Evolutionary conservation across 2,329 filamentous ascomycete species (phyloP), one percentile per base, ranked within the genome.

Genomic region (Neofusicoccum cordaticola): DNA sequence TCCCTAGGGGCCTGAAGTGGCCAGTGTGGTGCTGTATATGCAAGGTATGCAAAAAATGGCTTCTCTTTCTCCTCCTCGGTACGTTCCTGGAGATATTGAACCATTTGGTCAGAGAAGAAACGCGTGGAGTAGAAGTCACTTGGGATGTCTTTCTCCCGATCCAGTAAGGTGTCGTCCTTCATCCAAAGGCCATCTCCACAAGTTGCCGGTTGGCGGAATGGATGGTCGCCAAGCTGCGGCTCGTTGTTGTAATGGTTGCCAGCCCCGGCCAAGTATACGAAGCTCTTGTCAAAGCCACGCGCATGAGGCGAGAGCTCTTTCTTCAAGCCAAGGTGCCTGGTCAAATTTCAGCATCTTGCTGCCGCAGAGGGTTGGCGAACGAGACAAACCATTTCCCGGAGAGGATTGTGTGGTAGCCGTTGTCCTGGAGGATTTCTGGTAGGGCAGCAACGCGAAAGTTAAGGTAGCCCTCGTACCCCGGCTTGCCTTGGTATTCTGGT

Each of bases 221-320:
- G 50, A 17, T 63, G 50, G 12, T 64, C 52, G 9, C 52, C 62
- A 8, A 63, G 57, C 22, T 65, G 63, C 12, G 63, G 63, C 58
- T 65, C 63, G 19, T 65, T 53, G 22, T 62, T 62, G 39, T 62
- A 62, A 15, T 65, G 63, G 39, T 62, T 65, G 13, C 63, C 63
- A 15, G 63, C 56, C 2, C 63, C 63, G 2, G 63, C 45, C 5
- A 65, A 19, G 17, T 53, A 65, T 1, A 42, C 35, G 47, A 65
- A 65, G 35, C 57, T 65, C 19, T 53, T 58, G 44, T 64, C 52
- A 13, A 64, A 64, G 15, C 62, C 62, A 7, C 52, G 51, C 4
- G 61, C 39, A n/a, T 50, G 42, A 2, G 51, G 64, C 13, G 61
- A 48, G 4, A 64, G 61, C 22, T 63, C 64, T 12, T 63, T 66